Evolutionary conservation across 345 rosid species (phyloP), one percentile per base, ranked within the genome.

Genomic region (Chamaenerion angustifolium): DNA sequence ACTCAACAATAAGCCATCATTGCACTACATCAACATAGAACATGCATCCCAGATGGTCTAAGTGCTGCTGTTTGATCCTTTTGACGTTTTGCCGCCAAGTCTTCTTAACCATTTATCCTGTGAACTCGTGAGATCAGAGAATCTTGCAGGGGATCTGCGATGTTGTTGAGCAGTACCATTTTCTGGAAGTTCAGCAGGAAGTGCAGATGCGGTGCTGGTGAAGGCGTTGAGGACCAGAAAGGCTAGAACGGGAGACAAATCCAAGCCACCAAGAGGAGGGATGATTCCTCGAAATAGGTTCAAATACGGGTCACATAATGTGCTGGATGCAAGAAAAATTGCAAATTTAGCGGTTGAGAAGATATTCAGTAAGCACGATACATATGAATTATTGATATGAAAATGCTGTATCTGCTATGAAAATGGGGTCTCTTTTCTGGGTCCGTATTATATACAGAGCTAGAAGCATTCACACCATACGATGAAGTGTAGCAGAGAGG

Each of bases 231-330:
- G 80, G 56, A 79, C 95, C 52, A 86, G 68, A 72, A 90, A 90
- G 0, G 95, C 92, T 16, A 86, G 76, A 48, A 86, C 78, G 0
- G 95, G 95, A 51, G 94, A 86, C 40, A 90, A 76, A 65, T 90
- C 94, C 68, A 86, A 56, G 41, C 94, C 94, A 61, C 94, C 92
- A 3, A 86, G 67, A 21, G 98, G 98, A 11, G 98, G 95, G 70
- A 90, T 90, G 69, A 90, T 59, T 60, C 95, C 94, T 2, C 87
- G 88, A 72, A 90, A 90, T 67, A 90, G 67, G 81, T 90, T 90
- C 77, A 90, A 67, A 78, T 90, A 90, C 12, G 95, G 98, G 59
- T 90, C 95, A 62, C 98, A 90, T 47, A 90, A 15, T 44, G 67
- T 63, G 61, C 67, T 63, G 67, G 15, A 15, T 21, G 11, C 14